Base-by-base conservation (phyloP, 2,329 filamentous ascomycete genomes). In the Colletotrichum simmondsii region DNA sequence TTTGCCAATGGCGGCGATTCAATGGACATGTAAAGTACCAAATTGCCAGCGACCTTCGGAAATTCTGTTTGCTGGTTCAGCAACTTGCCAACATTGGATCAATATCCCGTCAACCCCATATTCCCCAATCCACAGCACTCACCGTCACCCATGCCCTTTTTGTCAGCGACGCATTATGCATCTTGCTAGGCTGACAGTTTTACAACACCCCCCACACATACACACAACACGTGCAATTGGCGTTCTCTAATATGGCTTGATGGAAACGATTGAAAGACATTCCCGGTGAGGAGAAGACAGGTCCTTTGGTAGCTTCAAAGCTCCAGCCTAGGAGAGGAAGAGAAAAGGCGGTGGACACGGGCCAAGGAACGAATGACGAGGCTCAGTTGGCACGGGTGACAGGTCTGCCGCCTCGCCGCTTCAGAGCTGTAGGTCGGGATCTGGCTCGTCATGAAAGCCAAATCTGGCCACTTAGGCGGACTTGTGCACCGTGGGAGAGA, bases 1-100 rank as follows among this genome's bases (percentile, higher is more conserved):
- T 99, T 99, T 83, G 94, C 94, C 82, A 95, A 91, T 80, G 88
- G 88, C 69, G 87, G 86, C 75, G 89, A 91, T 79, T 89, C 89
- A 28, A 92, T 92, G 90, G 90, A 92, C 79, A 92, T 92, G 90
- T 92, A 89, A 85, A 76, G 59, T 22, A 53, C 24, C 52, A 71
- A 63, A 70, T 35, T 73, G 65, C 59, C 32, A 70, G 24, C 65
- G 46, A 64, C 22, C 37, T 42, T 46, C 62, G 42, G 57, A n/a
- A 49, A 32, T 53, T 53, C 68, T 32, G 35, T 46, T 68, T 64
- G 63, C 68, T 65, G 68, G 22, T 59, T 14, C 37, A 60, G 56
- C 62, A 64, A 52, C 59, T 30, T 24, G 28, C 19, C 42, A 32
- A 68, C 28, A 35, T 54, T 37, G 62, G 28, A 60, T 53, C 53